These are phyloP conservation scores for Lasiodiplodia sp. DNA, from an alignment of 2,329 filamentous ascomycete species.

Conservation along the genomic window DNA sequence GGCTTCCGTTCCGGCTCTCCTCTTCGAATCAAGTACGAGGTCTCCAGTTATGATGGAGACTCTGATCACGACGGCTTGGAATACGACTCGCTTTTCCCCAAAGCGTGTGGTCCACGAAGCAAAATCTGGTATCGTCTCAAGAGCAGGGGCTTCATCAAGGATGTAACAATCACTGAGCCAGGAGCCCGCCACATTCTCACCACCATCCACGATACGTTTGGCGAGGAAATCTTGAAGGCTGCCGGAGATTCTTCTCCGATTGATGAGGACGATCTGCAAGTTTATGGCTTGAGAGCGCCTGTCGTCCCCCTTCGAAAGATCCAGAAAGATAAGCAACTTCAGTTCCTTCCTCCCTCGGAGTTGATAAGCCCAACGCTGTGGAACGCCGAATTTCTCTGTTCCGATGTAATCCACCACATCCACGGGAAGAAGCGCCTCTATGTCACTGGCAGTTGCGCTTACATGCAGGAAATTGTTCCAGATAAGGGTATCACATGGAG, in stretches of 20 bases:
- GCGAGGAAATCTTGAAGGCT: conserved; percentile 35
- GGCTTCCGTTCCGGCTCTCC: conserved; percentile 50
- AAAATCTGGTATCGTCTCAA: conserved; percentile 73
- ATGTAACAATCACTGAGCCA: conserved; percentile 65
- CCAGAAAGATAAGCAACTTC: conserved; percentile 74
- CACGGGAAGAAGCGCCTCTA: conserved; percentile 69
- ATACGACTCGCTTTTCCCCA: conserved; percentile 66
- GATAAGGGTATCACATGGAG: conserved; percentile 71
- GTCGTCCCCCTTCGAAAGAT: conserved; percentile 82
- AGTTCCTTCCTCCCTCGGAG: conserved; percentile 73
- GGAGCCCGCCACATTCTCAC: conserved; percentile 73
- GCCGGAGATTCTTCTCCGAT: neutral
- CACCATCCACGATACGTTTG: conserved; percentile 69
- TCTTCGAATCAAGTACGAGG: conserved; percentile 46
- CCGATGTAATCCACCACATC: conserved; percentile 76
- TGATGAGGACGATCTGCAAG: conserved; percentile 34
- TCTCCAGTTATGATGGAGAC: conserved; percentile 58
- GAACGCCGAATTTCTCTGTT: conserved; percentile 73
- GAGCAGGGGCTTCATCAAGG: conserved; percentile 75
- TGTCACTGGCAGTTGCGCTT: conserved; percentile 77
- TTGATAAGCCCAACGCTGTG: conserved; percentile 76
- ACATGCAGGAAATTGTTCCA: conserved; percentile 67
- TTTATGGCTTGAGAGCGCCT: conserved; percentile 67
- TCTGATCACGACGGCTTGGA: conserved; percentile 52
- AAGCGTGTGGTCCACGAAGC: conserved; percentile 70